Evolutionary conservation across 768 basidiomycete genomes (phyloP).

Genomic region (Sarcodon aspratus): DNA sequence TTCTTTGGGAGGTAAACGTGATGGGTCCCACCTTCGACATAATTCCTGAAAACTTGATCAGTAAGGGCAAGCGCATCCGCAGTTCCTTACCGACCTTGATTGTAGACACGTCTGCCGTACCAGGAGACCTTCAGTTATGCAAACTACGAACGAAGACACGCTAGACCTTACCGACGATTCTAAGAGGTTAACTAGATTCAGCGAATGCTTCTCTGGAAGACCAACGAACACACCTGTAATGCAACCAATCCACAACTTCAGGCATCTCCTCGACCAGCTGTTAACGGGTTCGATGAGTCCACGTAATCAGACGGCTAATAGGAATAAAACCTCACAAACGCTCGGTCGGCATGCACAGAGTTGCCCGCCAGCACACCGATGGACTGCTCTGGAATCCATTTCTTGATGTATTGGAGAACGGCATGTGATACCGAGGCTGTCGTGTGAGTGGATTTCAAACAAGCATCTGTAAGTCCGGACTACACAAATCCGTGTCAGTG

Average conservation of each 20-base stretch:
- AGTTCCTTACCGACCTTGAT: conserved; percentile 43
- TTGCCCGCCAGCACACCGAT: conserved; percentile 75
- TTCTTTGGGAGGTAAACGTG: conserved; percentile 10
- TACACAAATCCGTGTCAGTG: conserved; percentile 14
- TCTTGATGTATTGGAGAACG: conserved; percentile 71
- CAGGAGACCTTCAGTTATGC: neutral
- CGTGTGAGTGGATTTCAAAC: conserved; percentile 58
- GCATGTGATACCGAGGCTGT: conserved; percentile 44
- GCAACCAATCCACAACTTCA: conserved; percentile 64
- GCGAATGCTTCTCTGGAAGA: neutral
- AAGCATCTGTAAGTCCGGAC: conserved; percentile 79
- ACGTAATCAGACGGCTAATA: too few relatives aligned
- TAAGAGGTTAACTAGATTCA: conserved; percentile 14
- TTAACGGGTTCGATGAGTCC: too few relatives aligned
- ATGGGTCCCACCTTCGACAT: conserved; percentile 61
- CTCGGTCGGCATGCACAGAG: conserved; percentile 74
- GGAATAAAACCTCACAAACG: conserved; percentile 26
- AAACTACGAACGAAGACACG: neutral
- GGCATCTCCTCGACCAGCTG: conserved; percentile 65
- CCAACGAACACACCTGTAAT: conserved; percentile 48
- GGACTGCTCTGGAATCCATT: conserved; percentile 63
- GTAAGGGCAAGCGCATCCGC: neutral
- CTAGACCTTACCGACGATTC: conserved; percentile 57
- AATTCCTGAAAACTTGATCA: conserved; percentile 40
- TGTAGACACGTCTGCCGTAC: conserved; percentile 61